A percentile compares a stretch with the other conserved stretches of the same genome.
Evolutionary conservation across 495 filamentous ascomycete genomes (phyloP).

Genomic region (Penicillium turbatum): DNA sequence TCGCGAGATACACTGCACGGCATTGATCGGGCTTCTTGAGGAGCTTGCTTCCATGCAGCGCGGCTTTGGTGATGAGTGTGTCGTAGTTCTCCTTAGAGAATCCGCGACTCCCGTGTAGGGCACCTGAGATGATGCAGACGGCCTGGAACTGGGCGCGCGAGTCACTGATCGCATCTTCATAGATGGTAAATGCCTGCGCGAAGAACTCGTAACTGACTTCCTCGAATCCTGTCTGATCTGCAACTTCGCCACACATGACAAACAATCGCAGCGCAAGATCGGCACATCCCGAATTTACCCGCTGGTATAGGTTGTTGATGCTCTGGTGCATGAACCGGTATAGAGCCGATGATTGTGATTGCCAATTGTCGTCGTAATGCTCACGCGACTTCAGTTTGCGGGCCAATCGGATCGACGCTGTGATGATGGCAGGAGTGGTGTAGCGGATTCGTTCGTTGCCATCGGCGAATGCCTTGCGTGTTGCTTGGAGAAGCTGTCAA

Average conservation of each 20-base stretch:
- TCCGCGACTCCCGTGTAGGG: slow-evolving; percentile 76
- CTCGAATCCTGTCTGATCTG: slow-evolving; percentile 88
- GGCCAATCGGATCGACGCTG: slow-evolving; percentile 83
- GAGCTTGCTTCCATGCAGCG: slow-evolving; percentile 92
- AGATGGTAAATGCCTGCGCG: slow-evolving; percentile 96
- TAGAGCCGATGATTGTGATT: slow-evolving; percentile 78
- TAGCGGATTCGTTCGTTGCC: slow-evolving; percentile 94
- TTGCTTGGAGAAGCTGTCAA: slow-evolving; percentile 72
- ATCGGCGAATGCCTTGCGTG: slow-evolving; percentile 81
- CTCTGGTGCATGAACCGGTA: slow-evolving; percentile 93
- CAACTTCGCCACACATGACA: slow-evolving; percentile 84
- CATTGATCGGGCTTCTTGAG: slow-evolving; percentile 98
- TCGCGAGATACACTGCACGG: slow-evolving; percentile 90
- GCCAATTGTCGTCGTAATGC: slow-evolving; percentile 94
- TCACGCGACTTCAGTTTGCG: slow-evolving; percentile 86
- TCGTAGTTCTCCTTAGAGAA: slow-evolving; percentile 98
- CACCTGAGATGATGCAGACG: slow-evolving; percentile 89
- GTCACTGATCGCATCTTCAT: slow-evolving; percentile 93
- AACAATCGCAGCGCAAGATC: slow-evolving; percentile 88
- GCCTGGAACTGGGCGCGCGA: slow-evolving; percentile 96
- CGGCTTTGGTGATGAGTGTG: slow-evolving; percentile 95
- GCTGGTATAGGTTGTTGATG: slow-evolving; percentile 82
- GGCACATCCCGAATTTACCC: slow-evolving; percentile 73
- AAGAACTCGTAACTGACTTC: slow-evolving; percentile 98
- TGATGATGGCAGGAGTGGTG: slow-evolving; percentile 88